Base-by-base conservation (phyloP, 1,284 basidiomycete species). In the Cutaneotrichosporon sp. region DNA sequence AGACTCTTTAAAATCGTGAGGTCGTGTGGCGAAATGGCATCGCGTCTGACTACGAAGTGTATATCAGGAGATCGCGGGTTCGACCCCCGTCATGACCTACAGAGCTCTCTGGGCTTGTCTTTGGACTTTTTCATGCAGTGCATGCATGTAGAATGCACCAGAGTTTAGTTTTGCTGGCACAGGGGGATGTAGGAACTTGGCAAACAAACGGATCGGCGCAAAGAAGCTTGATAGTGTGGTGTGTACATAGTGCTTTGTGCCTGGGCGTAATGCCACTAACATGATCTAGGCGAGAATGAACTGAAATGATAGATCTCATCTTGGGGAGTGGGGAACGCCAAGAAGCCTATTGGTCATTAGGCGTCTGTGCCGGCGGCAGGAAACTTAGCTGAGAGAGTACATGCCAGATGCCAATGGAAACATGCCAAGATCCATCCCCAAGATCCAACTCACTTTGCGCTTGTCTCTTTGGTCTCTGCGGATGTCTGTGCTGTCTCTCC, bases 21-120 rank as follows among this genome's bases (percentile, higher is more conserved):
- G 60, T 61, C 53, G 53, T 53, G 60, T 61, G 60, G 53, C 60
- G 52, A 53, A 61, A 56, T 61, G 60, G 60, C 60, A 61, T 56
- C 52, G 60, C 53, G 60, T 61, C 60, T 61, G 60, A 61, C 60
- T 61, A 56, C 53, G 60, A 61, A n/a, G n/a, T n/a, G 51, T 32
- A 11, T 53, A 34, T 53, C 51, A 53, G 51, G 31, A 53, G 30
- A 53, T 53, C 51, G 51, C 51, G 51, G 51, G 51, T 34, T 53
- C 51, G 51, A 53, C 51, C 51, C 51, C 51, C 51, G 51, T 53
- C 31, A 31, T 53, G 51, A 53, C 51, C 51, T 53, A 53, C 11
- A 18, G 30, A 18, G 5, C 9, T 18, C 5, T n/a, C 30, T 14
- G 18, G 18, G 51, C 51, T 34, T 34, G 26, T n/a, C 51, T n/a